Base-by-base conservation (phyloP, 768 basidiomycete genomes). In the Zangia roseola region DNA sequence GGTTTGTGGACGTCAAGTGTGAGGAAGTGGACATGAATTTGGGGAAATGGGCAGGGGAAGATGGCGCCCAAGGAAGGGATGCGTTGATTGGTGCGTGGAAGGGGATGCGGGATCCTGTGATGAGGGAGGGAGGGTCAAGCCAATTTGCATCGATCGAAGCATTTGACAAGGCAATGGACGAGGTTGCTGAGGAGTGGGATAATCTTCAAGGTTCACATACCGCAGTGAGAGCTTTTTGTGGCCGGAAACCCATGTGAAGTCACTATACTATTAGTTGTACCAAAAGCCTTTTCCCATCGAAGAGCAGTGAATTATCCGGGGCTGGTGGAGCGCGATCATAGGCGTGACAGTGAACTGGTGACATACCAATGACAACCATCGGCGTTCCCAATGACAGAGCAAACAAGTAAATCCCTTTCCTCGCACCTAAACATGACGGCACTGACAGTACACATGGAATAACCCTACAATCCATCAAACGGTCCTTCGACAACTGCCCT, bases 401-500 rank as follows among this genome's bases (percentile, higher is more conserved):
- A 16, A 16, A 16, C 31, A 31, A 31, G 14, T 9, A 16, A 16
- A 16, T 28, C 6, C 31, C 31, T 31, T 31, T 31, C 4, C 14
- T 31, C 7, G 6, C 5, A 9, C 31, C 31, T 31, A 31, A 31
- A 31, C 31, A 31, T 5, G 5, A 14, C 13, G 30, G 30, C 13
- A n/a, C n/a, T n/a, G n/a, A n/a, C n/a, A n/a, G n/a, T n/a, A n/a
- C 38, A 40, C 10, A 25, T 0, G 5, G 4, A 12, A 26, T 14
- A 2, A 20, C 17, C 37, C 20, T 60, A 77, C 52, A 80, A 48
- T 17, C 71, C 73, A 35, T 73, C 65, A 59, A 91, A 89, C 2
- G 79, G 80, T 19, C 71, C 70, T 30, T 78, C 78, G 13, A 91
- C 43, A 19, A 94, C 71, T 39, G 61, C 74, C 59, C 72, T 73